Conservation (phyloP, 331 rosid genomes). For the Quercus phellos region DNA sequence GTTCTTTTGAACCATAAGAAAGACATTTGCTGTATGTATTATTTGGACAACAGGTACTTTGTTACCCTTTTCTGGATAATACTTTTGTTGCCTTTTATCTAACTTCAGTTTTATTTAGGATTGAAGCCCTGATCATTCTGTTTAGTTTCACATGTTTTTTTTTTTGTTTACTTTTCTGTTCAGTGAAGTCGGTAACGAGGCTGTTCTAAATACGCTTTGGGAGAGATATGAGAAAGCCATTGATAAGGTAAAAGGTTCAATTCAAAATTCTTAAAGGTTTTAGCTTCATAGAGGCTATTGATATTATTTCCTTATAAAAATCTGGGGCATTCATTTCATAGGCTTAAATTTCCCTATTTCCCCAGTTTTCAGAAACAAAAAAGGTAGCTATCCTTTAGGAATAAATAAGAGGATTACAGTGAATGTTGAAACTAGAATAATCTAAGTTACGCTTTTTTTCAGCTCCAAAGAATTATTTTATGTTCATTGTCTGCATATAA, state of each 20-base stretch:
- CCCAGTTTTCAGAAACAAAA: neutral
- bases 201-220: conserved; percentile 76
- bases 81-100: too few species aligned
- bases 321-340: neutral
- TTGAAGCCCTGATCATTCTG: neutral
- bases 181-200: conserved; percentile 93
- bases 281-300: conserved; percentile 15
- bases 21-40: neutral
- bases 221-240: conserved; percentile 60
- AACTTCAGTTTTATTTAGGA: neutral
- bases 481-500: neutral
- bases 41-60: neutral
- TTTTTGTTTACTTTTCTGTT: conserved; percentile 11
- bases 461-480: neutral
- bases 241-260: conserved; percentile 57
- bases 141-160: conserved; percentile 9
- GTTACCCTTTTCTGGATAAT: too few species aligned
- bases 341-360: neutral
- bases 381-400: neutral
- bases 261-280: conserved; percentile 6
- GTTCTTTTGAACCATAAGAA: neutral
- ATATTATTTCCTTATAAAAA: neutral
- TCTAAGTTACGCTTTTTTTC: neutral
- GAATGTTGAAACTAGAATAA: neutral
- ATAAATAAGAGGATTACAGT: neutral